Evolutionary conservation across 129 eudicot genomes (phyloP).

Genomic region (Centaurea solstitialis): DNA sequence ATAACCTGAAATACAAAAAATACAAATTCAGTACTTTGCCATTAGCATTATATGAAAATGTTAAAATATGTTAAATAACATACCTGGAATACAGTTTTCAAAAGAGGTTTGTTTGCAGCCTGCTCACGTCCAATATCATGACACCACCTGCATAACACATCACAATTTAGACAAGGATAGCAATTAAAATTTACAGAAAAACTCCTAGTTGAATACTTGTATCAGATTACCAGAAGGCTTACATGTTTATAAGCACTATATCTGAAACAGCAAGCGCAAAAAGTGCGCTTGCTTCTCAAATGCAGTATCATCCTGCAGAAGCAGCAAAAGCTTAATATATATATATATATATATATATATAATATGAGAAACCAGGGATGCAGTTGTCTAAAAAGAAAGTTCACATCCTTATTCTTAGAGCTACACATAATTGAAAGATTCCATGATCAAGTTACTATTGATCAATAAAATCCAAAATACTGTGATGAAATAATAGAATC

Average conservation of each 20-base stretch:
- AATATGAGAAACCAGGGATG: neutral
- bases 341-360: too few relatives aligned
- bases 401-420: neutral
- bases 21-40: constrained; percentile 15
- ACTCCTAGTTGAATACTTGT: neutral
- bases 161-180: constrained; percentile 13
- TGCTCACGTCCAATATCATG: constrained; percentile 96
- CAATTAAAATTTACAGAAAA: neutral
- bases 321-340: constrained; percentile 6
- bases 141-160: constrained; percentile 64
- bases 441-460: neutral
- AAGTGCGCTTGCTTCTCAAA: constrained; percentile 97
- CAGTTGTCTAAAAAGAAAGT: neutral
- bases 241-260: constrained; percentile 96
- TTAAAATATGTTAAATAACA: neutral
- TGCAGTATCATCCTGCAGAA: constrained; percentile 90
- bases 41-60: constrained; percentile 3
- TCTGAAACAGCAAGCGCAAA: constrained; percentile 99
- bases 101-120: constrained; percentile 92
- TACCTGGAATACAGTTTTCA: constrained; percentile 94
- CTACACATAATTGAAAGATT: neutral
- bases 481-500: neutral
- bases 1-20: constrained; percentile 60
- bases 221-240: constrained; percentile 26
- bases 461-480: neutral